Evolutionary conservation across 164 flowering plant genomes (phyloP).

Genomic region (Amborella trichopoda): DNA sequence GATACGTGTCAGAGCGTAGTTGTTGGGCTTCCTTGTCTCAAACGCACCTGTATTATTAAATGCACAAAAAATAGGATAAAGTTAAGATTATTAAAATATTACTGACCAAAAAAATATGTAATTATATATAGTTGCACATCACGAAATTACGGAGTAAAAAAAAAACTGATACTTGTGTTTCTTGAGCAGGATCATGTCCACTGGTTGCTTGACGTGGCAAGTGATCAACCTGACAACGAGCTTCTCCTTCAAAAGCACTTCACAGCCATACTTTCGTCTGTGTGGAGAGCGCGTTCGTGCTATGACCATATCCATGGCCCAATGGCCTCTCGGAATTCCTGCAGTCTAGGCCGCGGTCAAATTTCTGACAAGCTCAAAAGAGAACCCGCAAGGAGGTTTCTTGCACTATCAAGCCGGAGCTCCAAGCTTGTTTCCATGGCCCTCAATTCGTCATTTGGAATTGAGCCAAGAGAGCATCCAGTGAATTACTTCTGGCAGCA

Average conservation of each 20-base stretch:
- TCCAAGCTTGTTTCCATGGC: slow-evolving; percentile 52
- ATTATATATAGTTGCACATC: no score
- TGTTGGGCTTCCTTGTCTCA: no score
- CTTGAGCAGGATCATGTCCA: slow-evolving; percentile 78
- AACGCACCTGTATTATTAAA: no score
- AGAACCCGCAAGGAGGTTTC: slow-evolving; percentile 24
- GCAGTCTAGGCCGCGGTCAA: not conserved
- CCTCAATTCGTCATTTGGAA: slow-evolving; percentile 28
- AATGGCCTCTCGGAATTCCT: slow-evolving; percentile 19
- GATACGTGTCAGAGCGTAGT: no score
- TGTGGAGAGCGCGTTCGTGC: slow-evolving; percentile 46
- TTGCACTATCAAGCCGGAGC: slow-evolving; percentile 24
- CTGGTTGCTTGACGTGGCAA: slow-evolving; percentile 44
- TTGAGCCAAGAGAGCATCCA: slow-evolving; percentile 14
- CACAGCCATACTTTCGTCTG: slow-evolving; percentile 71
- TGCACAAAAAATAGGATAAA: no score
- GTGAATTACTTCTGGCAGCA: slow-evolving; percentile 18
- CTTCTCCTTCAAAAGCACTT: slow-evolving; percentile 82
- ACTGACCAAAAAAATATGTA: no score
- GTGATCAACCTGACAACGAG: slow-evolving; percentile 66
- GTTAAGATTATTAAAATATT: no score
- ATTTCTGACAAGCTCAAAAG: not conserved
- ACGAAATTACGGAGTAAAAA: no score
- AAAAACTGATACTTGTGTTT: no score
- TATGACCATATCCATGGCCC: slow-evolving; percentile 12